These are phyloP conservation scores for Entomophthora muscae DNA, from an alignment of 371 early-diverging fungal species.

Conservation along the genomic window DNA sequence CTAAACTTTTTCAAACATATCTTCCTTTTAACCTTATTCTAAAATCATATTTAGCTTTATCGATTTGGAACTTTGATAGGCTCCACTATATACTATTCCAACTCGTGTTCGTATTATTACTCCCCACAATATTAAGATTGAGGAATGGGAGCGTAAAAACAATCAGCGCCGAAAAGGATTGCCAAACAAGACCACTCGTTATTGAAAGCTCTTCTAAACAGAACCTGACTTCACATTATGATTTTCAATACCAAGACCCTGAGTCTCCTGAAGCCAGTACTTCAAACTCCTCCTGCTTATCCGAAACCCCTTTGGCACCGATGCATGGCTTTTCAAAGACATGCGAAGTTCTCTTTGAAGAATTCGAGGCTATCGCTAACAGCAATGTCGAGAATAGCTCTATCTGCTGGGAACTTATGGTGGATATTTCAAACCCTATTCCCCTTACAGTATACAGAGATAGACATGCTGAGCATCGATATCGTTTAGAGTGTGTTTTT, in stretches of 20 bases:
- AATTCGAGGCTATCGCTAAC: background rate
- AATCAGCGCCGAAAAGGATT: background rate
- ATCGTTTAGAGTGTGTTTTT: background rate
- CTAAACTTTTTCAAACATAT: background rate
- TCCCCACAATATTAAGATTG: background rate
- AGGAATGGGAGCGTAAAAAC: background rate
- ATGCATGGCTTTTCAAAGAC: background rate
- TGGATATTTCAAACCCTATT: background rate
- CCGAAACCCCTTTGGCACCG: background rate
- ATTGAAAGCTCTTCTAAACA: background rate
- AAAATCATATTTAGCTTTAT: background rate
- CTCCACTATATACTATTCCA: slow-evolving; percentile 1
- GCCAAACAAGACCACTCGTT: background rate
- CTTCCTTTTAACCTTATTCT: background rate
- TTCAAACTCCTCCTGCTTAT: too few relatives aligned
- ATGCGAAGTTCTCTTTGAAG: background rate
- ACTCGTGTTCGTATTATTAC: background rate
- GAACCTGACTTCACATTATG: background rate
- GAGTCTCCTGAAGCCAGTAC: background rate
- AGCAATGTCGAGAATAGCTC: background rate
- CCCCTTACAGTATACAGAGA: background rate
- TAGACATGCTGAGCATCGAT: background rate
- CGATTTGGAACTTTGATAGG: background rate
- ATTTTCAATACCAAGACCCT: background rate
- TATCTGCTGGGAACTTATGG: background rate